Base-by-base conservation (phyloP, 2,329 filamentous ascomycete species). In the Nemania serpens region DNA sequence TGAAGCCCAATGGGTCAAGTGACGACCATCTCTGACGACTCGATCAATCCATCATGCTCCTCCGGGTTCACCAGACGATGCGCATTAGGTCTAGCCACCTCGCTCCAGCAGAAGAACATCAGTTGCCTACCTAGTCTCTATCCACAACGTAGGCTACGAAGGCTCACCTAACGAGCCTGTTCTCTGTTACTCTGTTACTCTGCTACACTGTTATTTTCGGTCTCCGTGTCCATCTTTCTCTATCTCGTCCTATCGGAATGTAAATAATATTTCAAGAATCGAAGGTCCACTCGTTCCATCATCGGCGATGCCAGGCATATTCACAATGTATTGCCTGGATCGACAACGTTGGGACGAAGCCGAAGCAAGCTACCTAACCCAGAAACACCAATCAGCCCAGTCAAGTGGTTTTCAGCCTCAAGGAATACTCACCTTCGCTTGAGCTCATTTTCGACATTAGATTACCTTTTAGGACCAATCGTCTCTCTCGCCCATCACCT, bases 321-420 rank as follows among this genome's bases (percentile, higher is more conserved):
- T 3, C 25, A 4, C 25, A 29, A 29, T 29, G 3, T 29, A 29
- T 29, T 29, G 25, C 25, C 25, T 29, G 7, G 25, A 29, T 7
- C 25, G 3, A 29, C 25, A 7, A 29, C 25, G 25, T 29, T 7
- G 36, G 36, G 11, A 12, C 11, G 4, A 39, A 39, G 36, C 36
- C 11, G 36, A n/a, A 5, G 36, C 15, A 39, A 39, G 15, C 15
- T 39, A n/a, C 36, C 36, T 13, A n/a, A 12, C 11, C 36, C 15
- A 39, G 36, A 39, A 39, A 39, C 15, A 13, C 36, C 36, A 39
- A 39, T 12, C 22, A 43, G 5, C 22, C 45, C 29, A 42, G 13
- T 25, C 10, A 9, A 22, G 9, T 49, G 17, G 51, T 53, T 55
- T 61, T 58, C 58, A 59, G 61, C 61, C 55, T 58, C 61, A 56